A percentile compares a stretch with the other conserved stretches of the same genome.
Conservation (phyloP, 208 protist species). For the Leishmania major region DNA sequence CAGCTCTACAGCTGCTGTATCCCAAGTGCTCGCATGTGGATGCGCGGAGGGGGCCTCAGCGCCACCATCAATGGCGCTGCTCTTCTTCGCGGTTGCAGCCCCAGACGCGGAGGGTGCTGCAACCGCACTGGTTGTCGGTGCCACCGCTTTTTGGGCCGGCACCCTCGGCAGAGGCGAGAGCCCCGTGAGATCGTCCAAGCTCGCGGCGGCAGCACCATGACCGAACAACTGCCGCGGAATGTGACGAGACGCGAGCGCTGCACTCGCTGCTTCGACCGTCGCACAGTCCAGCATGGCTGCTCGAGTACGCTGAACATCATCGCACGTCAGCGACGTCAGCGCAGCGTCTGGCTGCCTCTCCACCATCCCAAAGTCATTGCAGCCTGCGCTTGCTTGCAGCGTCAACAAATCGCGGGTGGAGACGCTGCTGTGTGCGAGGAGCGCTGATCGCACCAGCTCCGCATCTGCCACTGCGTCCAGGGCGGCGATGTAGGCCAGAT, state of each 20-base stretch:
- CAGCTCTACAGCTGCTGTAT: neutral
- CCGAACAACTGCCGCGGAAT: neutral
- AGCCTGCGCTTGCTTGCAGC: neutral
- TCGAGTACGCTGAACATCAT: neutral
- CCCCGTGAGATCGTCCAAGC: neutral
- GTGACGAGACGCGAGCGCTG: neutral
- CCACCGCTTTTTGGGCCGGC: neutral
- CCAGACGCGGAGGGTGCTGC: neutral
- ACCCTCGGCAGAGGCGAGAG: neutral
- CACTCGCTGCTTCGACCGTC: neutral
- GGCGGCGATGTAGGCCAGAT: conserved; percentile 50
- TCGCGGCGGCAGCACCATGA: neutral
- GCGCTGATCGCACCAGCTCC: conserved; percentile 42
- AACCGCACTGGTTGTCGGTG: neutral
- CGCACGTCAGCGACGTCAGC: neutral
- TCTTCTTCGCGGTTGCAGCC: neutral
- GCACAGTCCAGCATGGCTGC: neutral
- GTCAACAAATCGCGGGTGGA: neutral
- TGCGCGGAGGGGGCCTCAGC: neutral
- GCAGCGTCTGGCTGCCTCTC: neutral
- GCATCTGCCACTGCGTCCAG: conserved; percentile 66
- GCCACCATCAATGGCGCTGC: neutral
- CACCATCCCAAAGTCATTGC: neutral
- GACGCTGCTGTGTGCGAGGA: conserved; percentile 24
- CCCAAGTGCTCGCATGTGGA: neutral